phyloP scores from a whole-genome alignment of 305 asterid genomes.

The Fraxinus sp. region DNA sequence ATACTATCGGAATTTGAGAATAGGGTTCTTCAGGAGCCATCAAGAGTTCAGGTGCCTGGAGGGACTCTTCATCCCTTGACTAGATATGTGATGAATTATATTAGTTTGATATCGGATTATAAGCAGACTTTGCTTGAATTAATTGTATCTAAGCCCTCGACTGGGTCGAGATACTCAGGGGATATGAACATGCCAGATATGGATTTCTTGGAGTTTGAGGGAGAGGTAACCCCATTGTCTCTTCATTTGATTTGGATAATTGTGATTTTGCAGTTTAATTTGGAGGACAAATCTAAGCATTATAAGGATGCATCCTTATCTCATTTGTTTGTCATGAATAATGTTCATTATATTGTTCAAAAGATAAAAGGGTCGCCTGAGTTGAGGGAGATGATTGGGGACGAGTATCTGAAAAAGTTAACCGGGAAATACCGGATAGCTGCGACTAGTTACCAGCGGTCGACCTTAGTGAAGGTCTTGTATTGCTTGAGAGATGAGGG shows the following conservation, averaged over 20 bases:
- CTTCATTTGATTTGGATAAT: slow-evolving; percentile 44
- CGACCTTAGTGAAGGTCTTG: slow-evolving; percentile 71
- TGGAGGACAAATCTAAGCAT: slow-evolving; percentile 57
- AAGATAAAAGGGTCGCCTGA: slow-evolving; percentile 59
- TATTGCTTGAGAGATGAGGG: slow-evolving; percentile 78
- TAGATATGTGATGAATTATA: slow-evolving; percentile 48
- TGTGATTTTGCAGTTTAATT: slow-evolving; percentile 55
- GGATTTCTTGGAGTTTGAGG: slow-evolving; percentile 32
- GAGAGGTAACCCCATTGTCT: slow-evolving; percentile 31
- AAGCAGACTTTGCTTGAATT: slow-evolving; percentile 28
- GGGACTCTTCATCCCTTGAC: slow-evolving; percentile 47
- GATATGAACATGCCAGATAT: slow-evolving; percentile 32
- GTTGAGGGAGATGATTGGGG: slow-evolving; percentile 74
- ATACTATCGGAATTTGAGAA: slow-evolving; percentile 45
- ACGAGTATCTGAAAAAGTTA: slow-evolving; percentile 52
- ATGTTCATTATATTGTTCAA: slow-evolving; percentile 66
- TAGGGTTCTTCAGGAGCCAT: slow-evolving; percentile 37
- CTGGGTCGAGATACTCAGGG: slow-evolving; percentile 26
- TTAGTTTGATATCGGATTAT: slow-evolving; percentile 30
- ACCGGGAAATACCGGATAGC: slow-evolving; percentile 47
- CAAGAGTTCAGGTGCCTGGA: slow-evolving; percentile 34
- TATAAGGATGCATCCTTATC: slow-evolving; percentile 58
- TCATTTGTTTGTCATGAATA: slow-evolving; percentile 73
- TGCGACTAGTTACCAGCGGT: slow-evolving; percentile 58
- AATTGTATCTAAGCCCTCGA: slow-evolving; percentile 37